Conservation (phyloP, 371 early-diverging fungal genomes). For the Haplosporangium sp. region DNA sequence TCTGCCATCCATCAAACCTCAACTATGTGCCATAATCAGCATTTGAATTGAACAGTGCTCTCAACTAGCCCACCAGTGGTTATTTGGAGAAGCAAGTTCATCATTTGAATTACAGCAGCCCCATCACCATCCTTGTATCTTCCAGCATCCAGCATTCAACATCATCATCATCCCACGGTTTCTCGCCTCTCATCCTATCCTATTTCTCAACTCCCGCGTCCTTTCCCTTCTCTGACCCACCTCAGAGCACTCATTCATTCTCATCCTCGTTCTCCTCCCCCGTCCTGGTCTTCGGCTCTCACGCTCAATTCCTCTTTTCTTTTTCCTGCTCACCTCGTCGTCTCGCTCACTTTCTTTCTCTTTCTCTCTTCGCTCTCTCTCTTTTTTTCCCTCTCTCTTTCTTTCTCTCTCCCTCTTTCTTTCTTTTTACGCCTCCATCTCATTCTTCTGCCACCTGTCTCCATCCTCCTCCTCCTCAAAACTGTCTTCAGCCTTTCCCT, state of each 20-base stretch:
- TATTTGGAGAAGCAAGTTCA: too few relatives aligned
- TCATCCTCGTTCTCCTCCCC: not conserved
- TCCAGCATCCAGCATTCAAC: too few relatives aligned
- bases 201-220: too few relatives aligned
- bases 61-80: not conserved
- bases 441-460: not conserved
- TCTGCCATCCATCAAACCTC: too few relatives aligned
- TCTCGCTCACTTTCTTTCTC: constrained; percentile 3
- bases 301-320: constrained; percentile 7
- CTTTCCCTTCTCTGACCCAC: too few relatives aligned
- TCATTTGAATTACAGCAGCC: too few relatives aligned
- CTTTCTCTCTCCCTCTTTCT: not conserved
- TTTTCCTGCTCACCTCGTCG: not conserved
- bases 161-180: too few relatives aligned
- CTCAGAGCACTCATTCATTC: not conserved
- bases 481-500: not conserved
- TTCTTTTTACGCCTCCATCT: not conserved
- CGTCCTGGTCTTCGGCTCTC: constrained; percentile 1
- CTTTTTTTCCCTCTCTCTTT: not conserved
- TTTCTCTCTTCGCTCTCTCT: not conserved
- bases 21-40: too few relatives aligned
- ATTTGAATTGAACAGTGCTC: too few relatives aligned
- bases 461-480: not conserved
- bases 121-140: too few relatives aligned
- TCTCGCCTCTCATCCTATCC: too few relatives aligned